phyloP scores from a whole-genome alignment of 768 basidiomycete species.

The Leccinum barrowsii region DNA sequence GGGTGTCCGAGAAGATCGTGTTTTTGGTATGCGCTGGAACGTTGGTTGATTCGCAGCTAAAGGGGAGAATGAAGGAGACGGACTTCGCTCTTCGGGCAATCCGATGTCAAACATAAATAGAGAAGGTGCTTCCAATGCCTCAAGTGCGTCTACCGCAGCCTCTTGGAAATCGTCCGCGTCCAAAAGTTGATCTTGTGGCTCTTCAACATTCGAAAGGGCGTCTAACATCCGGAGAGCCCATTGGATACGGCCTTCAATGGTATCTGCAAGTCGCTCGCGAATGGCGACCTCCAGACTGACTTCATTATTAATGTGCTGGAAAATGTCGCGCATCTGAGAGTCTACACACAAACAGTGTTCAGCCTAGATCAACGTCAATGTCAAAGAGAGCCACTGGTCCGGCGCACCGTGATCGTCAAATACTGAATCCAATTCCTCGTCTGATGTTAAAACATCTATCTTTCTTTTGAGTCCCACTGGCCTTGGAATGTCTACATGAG shows the following conservation, averaged over 20 bases:
- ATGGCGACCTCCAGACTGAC: constrained; percentile 43
- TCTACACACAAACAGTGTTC: constrained; percentile 8
- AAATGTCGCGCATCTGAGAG: constrained; percentile 9
- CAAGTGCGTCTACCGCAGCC: constrained; percentile 42
- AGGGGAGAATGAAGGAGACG: constrained; percentile 23
- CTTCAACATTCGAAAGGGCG: constrained; percentile 23
- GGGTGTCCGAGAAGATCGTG: constrained; percentile 26
- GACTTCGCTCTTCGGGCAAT: constrained; percentile 20
- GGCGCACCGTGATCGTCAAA: constrained; percentile 19
- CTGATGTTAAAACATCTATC: constrained; percentile 2
- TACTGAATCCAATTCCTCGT: constrained; percentile 11
- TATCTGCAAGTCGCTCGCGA: constrained; percentile 38
- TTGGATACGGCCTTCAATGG: constrained; percentile 42
- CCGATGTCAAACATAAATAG: constrained; percentile 33
- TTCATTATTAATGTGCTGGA: constrained; percentile 33
- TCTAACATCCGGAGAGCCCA: constrained; percentile 44
- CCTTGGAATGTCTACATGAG: constrained; percentile 13
- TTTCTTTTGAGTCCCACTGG: constrained; percentile 11
- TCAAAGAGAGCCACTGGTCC: background rate
- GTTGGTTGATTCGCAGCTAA: constrained; percentile 9
- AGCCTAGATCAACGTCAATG: background rate
- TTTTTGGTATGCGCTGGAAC: constrained; percentile 21
- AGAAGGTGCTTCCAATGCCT: constrained; percentile 38
- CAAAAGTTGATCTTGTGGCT: constrained; percentile 12
- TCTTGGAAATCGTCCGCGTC: constrained; percentile 35